Evolutionary conservation across 352 stramenopile species (phyloP).

Genomic region (Phytophthora constricta): DNA sequence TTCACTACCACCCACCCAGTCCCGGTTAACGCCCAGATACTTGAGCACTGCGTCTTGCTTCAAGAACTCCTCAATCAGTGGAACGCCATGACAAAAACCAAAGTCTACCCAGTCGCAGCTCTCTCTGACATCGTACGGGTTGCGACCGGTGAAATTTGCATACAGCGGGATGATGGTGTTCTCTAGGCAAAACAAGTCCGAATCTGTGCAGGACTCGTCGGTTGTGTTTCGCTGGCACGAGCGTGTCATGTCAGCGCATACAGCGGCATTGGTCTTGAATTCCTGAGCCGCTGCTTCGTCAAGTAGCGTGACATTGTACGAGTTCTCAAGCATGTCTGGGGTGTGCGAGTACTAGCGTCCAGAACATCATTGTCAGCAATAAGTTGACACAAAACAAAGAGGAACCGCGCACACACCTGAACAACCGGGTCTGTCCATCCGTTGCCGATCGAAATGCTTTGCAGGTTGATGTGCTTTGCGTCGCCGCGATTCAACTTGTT

Average conservation of each 20-base stretch:
- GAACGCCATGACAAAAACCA: slow-evolving; percentile 47
- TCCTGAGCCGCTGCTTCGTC: slow-evolving; percentile 31
- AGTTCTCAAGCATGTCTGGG: slow-evolving; percentile 55
- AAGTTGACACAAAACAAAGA: background rate
- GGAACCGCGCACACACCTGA: slow-evolving; percentile 28
- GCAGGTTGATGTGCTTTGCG: slow-evolving; percentile 35
- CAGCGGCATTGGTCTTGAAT: slow-evolving; percentile 33
- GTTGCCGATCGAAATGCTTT: slow-evolving; percentile 53
- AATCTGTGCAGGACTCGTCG: slow-evolving; percentile 35
- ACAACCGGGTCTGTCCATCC: slow-evolving; percentile 51
- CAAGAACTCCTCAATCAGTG: slow-evolving; percentile 48
- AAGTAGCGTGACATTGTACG: slow-evolving; percentile 65
- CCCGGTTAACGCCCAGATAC: slow-evolving; percentile 34
- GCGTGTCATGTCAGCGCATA: slow-evolving; percentile 38
- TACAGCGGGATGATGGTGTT: slow-evolving; percentile 40
- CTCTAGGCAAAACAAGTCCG: slow-evolving; percentile 36
- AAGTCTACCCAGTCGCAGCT: slow-evolving; percentile 43
- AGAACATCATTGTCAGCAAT: slow-evolving; percentile 11
- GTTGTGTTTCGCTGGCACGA: slow-evolving; percentile 34
- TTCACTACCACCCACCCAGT: slow-evolving; percentile 63
- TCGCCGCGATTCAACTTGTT: slow-evolving; percentile 26
- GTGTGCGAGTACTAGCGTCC: slow-evolving; percentile 26
- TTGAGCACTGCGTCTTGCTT: slow-evolving; percentile 48
- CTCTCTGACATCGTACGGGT: slow-evolving; percentile 63
- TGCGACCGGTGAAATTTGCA: slow-evolving; percentile 31